These are phyloP conservation scores for Pseudogymnoascus sp. DNA, from an alignment of 2,329 filamentous ascomycete genomes.

Conservation along the genomic window DNA sequence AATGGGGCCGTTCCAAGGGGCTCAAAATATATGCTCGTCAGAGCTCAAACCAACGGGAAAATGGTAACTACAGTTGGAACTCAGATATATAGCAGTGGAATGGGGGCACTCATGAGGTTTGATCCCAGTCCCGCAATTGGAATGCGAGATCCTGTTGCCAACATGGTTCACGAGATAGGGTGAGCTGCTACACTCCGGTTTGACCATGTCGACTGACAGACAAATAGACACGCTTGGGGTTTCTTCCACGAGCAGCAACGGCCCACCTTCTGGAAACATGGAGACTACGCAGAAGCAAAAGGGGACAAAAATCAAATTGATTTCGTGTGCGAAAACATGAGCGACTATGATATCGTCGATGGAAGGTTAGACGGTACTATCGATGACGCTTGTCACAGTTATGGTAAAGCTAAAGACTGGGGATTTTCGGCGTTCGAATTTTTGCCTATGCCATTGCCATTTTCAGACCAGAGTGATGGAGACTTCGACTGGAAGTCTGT, in stretches of 20 bases:
- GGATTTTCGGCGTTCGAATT: not conserved
- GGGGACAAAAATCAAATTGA: slow-evolving; percentile 5
- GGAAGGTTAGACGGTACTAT: not conserved
- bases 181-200: not conserved
- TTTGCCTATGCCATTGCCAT: not conserved
- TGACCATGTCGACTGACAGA: not conserved
- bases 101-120: not conserved
- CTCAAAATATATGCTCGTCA: not conserved
- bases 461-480: not conserved
- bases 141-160: slow-evolving; percentile 8
- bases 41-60: not conserved
- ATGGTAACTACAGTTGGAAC: not conserved
- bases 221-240: slow-evolving; percentile 4
- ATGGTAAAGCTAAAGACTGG: not conserved
- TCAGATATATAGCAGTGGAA: not conserved
- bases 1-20: not conserved
- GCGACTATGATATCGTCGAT: not conserved
- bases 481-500: slow-evolving; percentile 9
- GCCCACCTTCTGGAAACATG: not conserved
- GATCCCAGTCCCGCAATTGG: not conserved
- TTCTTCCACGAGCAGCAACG: slow-evolving; percentile 10
- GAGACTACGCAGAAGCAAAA: not conserved
- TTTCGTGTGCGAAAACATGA: not conserved
- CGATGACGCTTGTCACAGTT: not conserved
- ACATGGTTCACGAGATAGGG: slow-evolving; percentile 11